Conservation (phyloP, 306 rosid genomes). For the Castanea crenata region DNA sequence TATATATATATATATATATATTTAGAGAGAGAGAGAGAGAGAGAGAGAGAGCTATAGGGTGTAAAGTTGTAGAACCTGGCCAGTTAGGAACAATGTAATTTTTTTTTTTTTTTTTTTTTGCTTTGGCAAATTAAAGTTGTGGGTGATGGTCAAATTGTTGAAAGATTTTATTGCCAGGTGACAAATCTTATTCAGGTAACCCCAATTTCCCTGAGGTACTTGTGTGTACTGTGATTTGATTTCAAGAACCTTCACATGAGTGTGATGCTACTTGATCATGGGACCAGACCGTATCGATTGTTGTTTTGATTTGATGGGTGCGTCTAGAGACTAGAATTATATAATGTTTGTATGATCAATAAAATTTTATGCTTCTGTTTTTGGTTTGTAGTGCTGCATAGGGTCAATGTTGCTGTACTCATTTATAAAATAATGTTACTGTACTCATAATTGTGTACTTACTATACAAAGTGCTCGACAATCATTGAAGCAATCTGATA, state of each 20-base stretch:
- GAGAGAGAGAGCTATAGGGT: no score
- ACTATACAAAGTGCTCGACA: background rate
- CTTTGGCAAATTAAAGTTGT: background rate
- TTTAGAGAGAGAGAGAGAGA: no score
- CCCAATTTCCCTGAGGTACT: background rate
- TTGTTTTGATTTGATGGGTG: background rate
- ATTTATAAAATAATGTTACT: background rate
- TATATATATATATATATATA: no score
- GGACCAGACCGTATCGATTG: background rate
- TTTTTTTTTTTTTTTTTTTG: no score
- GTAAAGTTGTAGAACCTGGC: no score
- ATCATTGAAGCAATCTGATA: background rate
- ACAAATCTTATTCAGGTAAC: background rate
- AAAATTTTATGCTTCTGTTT: background rate
- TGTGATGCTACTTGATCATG: background rate
- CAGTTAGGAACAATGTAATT: no score
- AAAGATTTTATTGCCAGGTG: background rate
- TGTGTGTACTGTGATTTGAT: background rate
- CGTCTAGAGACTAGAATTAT: no score
- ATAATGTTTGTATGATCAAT: background rate
- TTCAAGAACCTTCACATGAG: background rate
- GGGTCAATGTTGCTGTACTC: background rate
- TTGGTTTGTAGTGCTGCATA: background rate
- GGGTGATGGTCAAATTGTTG: background rate
- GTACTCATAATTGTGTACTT: background rate